Evolutionary conservation across 2,329 filamentous ascomycete species (phyloP).

Genomic region (Trichoderma koningii): DNA sequence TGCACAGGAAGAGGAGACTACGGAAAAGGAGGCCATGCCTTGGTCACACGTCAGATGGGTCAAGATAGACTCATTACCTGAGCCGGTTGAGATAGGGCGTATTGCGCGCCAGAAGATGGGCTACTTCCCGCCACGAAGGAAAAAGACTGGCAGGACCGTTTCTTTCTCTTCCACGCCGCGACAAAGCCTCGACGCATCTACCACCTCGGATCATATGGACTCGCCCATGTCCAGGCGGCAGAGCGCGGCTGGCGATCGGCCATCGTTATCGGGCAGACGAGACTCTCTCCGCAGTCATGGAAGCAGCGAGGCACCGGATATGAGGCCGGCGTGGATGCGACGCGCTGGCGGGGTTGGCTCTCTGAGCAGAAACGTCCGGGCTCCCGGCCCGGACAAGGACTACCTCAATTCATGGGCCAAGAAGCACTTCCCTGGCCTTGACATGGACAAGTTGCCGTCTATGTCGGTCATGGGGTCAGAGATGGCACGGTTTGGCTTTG

Average conservation of each 20-base stretch:
- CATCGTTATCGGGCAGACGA: slow-evolving; percentile 39
- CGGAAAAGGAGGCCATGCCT: slow-evolving; percentile 59
- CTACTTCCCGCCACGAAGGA: slow-evolving; percentile 87
- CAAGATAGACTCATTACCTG: slow-evolving; percentile 66
- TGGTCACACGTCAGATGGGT: slow-evolving; percentile 94
- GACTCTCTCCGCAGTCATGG: slow-evolving; percentile 43
- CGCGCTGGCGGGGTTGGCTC: slow-evolving; percentile 89
- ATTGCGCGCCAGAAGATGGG: slow-evolving; percentile 79
- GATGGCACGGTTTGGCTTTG: slow-evolving; percentile 59
- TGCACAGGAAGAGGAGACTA: slow-evolving; percentile 28
- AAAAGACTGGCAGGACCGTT: slow-evolving; percentile 73
- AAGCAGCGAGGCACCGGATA: slow-evolving; percentile 44
- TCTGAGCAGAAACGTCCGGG: slow-evolving; percentile 68
- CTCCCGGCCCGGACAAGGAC: slow-evolving; percentile 81
- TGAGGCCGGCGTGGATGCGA: slow-evolving; percentile 64
- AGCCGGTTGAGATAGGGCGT: slow-evolving; percentile 81
- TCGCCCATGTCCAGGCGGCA: slow-evolving; percentile 45
- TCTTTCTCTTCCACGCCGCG: slow-evolving; percentile 69
- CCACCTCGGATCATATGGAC: slow-evolving; percentile 44
- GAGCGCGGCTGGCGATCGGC: slow-evolving; percentile 45
- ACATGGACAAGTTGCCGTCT: slow-evolving; percentile 67
- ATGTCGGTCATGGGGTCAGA: slow-evolving; percentile 66
- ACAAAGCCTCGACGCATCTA: slow-evolving; percentile 63
- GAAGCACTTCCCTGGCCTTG: slow-evolving; percentile 78
- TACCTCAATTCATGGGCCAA: slow-evolving; percentile 81